A percentile compares a stretch with the other conserved stretches of the same genome.
Evolutionary conservation across 768 basidiomycete genomes (phyloP).

Genomic region (Cytidiella melzeri): DNA sequence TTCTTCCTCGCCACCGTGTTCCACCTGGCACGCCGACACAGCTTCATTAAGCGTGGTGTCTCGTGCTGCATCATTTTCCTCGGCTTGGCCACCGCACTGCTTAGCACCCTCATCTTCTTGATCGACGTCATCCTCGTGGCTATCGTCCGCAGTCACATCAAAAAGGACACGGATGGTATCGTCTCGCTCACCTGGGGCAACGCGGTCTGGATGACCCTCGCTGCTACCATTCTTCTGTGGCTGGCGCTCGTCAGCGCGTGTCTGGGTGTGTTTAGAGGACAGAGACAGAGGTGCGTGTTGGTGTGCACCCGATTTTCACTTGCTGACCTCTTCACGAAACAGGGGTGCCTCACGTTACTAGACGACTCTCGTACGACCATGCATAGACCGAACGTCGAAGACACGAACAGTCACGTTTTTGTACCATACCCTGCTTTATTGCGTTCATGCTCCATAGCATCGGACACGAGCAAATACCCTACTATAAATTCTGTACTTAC

Average conservation of each 20-base stretch:
- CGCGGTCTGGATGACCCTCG: constrained; percentile 51
- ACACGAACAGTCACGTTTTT: too few species aligned
- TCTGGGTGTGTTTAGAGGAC: constrained; percentile 26
- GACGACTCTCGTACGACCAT: neutral
- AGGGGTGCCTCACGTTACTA: constrained; percentile 3
- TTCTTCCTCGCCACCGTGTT: constrained; percentile 43
- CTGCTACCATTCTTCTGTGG: constrained; percentile 44
- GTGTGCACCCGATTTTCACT: neutral
- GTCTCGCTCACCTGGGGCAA: constrained; percentile 44
- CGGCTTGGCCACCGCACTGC: constrained; percentile 34
- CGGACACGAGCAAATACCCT: too few species aligned
- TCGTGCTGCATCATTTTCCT: constrained; percentile 34
- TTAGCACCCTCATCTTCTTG: constrained; percentile 46
- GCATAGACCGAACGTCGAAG: too few species aligned
- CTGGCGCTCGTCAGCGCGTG: constrained; percentile 31
- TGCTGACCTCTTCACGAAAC: neutral
- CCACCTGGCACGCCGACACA: constrained; percentile 34
- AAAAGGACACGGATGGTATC: constrained; percentile 34
- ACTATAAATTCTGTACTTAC: too few species aligned
- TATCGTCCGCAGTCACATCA: constrained; percentile 36
- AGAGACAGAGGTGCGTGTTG: constrained; percentile 16
- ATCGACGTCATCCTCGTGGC: constrained; percentile 48
- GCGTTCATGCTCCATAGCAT: too few species aligned
- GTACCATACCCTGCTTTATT: too few species aligned
- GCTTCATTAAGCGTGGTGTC: constrained; percentile 29